Percentiles rank a stretch among this genome's conserved stretches.
phyloP scores from a whole-genome alignment of 108 stramenopile genomes.

The Cyclotella kingstonii region DNA sequence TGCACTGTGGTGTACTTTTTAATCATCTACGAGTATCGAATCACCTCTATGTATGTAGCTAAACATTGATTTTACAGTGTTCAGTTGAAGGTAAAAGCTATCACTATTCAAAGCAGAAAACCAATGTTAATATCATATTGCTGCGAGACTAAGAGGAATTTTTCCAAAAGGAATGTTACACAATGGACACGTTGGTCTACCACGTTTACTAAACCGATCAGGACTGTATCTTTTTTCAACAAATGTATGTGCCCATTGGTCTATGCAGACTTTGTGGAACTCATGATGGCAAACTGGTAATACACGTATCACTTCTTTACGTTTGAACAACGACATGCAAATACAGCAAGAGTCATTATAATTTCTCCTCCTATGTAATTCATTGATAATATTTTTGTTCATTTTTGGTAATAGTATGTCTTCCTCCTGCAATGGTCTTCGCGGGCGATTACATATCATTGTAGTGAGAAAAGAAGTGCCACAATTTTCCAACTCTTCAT shows the following conservation, averaged over 20 bases:
- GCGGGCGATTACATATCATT: slow-evolving; percentile 41
- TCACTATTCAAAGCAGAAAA: no score
- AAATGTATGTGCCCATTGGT: slow-evolving; percentile 60
- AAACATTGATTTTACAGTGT: no score
- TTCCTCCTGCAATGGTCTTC: background rate
- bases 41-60: no score
- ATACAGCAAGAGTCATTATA: slow-evolving; percentile 54
- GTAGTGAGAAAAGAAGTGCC: slow-evolving; percentile 19
- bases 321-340: slow-evolving; percentile 38
- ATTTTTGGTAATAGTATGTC: background rate
- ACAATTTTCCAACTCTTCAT: slow-evolving; percentile 23
- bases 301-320: slow-evolving; percentile 38
- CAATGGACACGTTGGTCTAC: slow-evolving; percentile 52
- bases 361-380: slow-evolving; percentile 31
- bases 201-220: slow-evolving; percentile 24
- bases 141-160: no score
- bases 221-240: slow-evolving; percentile 18
- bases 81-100: no score
- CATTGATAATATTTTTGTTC: slow-evolving; percentile 34
- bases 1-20: no score
- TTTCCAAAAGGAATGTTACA: slow-evolving; percentile 43
- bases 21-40: no score
- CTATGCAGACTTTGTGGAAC: slow-evolving; percentile 55
- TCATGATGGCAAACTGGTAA: slow-evolving; percentile 56
- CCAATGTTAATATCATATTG: no score